Conservation (phyloP, 345 rosid genomes). For the Salix koriyanagi region DNA sequence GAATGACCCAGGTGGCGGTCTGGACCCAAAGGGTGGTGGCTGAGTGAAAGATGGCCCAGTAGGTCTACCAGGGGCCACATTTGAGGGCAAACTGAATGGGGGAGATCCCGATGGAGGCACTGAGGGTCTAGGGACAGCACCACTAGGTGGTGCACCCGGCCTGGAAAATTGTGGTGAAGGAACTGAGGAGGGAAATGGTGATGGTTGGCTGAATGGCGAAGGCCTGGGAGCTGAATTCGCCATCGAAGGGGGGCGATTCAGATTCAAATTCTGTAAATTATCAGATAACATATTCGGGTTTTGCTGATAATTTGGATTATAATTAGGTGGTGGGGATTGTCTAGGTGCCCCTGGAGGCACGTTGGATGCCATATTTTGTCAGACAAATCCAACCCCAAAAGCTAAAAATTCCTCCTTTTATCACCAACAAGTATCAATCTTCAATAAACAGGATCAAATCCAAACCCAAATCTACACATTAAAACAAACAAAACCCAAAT, state of each 20-base stretch:
- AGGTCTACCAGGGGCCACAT: constrained; percentile 51
- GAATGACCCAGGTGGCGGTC: constrained; percentile 52
- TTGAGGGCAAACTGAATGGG: constrained; percentile 42
- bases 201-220: constrained; percentile 61
- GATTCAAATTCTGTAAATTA: constrained; percentile 65
- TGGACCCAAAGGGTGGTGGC: constrained; percentile 51
- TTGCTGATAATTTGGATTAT: constrained; percentile 43
- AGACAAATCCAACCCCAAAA: constrained; percentile 18
- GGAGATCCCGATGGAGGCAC: constrained; percentile 48
- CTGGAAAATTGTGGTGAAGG: constrained; percentile 57
- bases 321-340: constrained; percentile 50
- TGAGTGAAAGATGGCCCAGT: constrained; percentile 50
- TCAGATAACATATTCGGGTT: constrained; percentile 40
- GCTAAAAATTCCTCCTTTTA: not conserved
- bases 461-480: constrained; percentile 1
- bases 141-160: constrained; percentile 54
- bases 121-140: constrained; percentile 40
- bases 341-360: constrained; percentile 93
- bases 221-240: constrained; percentile 55
- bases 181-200: constrained; percentile 40
- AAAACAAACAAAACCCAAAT: not conserved
- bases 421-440: not conserved
- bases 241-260: constrained; percentile 41
- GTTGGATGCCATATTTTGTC: constrained; percentile 56
- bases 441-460: constrained; percentile 4